Evolutionary conservation across 2,329 filamentous ascomycete species (phyloP), one percentile per base, ranked within the genome.

Genomic region (Fusarium ramigenum): DNA sequence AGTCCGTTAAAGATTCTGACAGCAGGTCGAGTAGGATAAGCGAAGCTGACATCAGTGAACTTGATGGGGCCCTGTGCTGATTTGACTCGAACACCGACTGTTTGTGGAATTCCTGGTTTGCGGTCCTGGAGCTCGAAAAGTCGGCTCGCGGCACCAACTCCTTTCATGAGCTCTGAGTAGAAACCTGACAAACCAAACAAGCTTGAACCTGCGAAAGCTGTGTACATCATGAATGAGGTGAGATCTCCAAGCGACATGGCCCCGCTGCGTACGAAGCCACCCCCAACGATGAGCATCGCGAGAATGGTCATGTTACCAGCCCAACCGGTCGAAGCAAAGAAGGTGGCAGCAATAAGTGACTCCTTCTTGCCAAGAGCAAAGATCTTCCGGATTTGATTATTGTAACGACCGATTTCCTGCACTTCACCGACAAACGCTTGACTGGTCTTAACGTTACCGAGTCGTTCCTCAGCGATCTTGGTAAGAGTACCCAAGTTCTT

Each of bases 151-250:
- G 96, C 96, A 78, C 97, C 96, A 8, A 97, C 96, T 46, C 97
- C 97, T 83, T 99, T 99, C 96, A 99, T 99, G 70, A 99, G 87
- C 81, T 99, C 96, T 0, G 95, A 97, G 83, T 98, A 99, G 84
- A 99, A 99, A 63, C 93, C 94, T 8, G 95, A 97, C 4, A 99
- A 86, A 8, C 96, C 96, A 76, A 98, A 97, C 72, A 99, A 89
- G 82, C 94, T 97, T 54, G 93, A 96, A 7, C 90, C 90, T 11
- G 90, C 90, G 81, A 91, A 98, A 7, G 94, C 96, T 7, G 95
- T 97, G 82, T 98, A 99, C 96, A 99, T 98, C 85, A 99, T 89
- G 83, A 99, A 99, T 0, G 95, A 97, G 2, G 96, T 97, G 47
- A 99, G 84, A 74, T 99, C 96, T 76, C 96, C 96, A 53, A 98